Base-by-base conservation (phyloP, 371 early-diverging fungal species). In the Choanephora cucurbitarum region DNA sequence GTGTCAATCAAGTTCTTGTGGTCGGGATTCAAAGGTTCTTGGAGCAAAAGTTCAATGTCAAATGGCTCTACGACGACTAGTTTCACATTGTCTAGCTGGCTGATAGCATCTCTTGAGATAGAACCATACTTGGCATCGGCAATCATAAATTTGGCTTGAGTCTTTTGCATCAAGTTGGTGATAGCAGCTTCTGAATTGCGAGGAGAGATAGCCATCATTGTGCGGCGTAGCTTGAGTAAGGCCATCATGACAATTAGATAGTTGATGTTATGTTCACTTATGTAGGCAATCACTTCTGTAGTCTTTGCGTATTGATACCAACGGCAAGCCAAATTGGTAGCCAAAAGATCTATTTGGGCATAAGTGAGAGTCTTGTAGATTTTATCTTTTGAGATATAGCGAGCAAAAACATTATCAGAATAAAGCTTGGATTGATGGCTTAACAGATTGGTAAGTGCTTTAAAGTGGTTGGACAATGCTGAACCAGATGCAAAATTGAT, bases 111-210 rank as follows among this genome's bases (percentile, higher is more conserved):
- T 13, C 59, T n/a, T 9, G 62, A 60, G 15, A 66, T 37, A 1
- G 24, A 14, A 4, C 39, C 39, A 46, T 67, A 72, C 24, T 69
- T 69, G 15, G 46, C 24, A 14, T 51, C 57, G 2, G 66, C 37
- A 13, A 67, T 19, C 0, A 69, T 14, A 6, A 52, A 11, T 15
- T 60, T 48, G 14, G 64, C 32, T 8, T 60, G 22, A 0, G 72
- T 67, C 18, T 69, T 67, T 10, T 58, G 49, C n/a, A 72, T 19
- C 1, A 75, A 39, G 22, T 64, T 46, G 11, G 55, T 55, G 2
- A 63, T 47, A 13, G 67, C 72, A 37, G 66, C 52, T 46, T 62
- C 62, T 5, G 72, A 69, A 28, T 75, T 75, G 18, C 70, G 65
- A 13, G 72, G 60, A 17, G 70, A 72, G 10, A 75, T 34, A 1